Percentiles rank a stretch among this genome's conserved stretches.
phyloP scores from a whole-genome alignment of 352 stramenopile genomes.

The Pythium monospermum region DNA sequence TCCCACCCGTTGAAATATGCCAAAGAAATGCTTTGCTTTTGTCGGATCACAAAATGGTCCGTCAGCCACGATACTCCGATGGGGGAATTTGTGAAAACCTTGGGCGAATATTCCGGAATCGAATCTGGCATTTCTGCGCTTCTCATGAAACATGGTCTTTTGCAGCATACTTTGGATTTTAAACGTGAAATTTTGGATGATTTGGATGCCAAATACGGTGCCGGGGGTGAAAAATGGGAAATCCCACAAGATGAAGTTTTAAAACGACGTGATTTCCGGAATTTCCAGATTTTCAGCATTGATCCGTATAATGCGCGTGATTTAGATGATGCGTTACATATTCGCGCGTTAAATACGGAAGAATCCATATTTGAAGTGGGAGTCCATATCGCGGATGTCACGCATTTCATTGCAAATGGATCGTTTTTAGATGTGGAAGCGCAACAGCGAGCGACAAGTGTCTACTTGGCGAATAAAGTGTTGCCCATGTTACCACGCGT shows the following conservation, averaged over 20 bases:
- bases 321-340: constrained; percentile 95
- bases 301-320: constrained; percentile 96
- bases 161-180: constrained; percentile 72
- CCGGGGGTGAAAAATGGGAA: constrained; percentile 61
- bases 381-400: constrained; percentile 99
- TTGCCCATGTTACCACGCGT: constrained; percentile 97
- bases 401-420: constrained; percentile 90
- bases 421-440: constrained; percentile 94
- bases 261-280: constrained; percentile 88
- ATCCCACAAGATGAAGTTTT: constrained; percentile 79
- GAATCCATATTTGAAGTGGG: constrained; percentile 85
- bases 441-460: constrained; percentile 89
- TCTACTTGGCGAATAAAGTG: constrained; percentile 95
- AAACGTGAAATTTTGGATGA: constrained; percentile 53
- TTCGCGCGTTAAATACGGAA: constrained; percentile 60
- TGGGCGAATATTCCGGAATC: constrained; percentile 75
- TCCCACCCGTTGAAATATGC: constrained; percentile 49
- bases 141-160: constrained; percentile 88
- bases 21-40: constrained; percentile 70
- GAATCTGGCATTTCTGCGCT: constrained; percentile 89
- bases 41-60: constrained; percentile 60
- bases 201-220: constrained; percentile 75
- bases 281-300: constrained; percentile 94
- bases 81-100: constrained; percentile 73
- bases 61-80: constrained; percentile 40